Evolutionary conservation across 2,329 filamentous ascomycete genomes (phyloP).

Genomic region (Neonectria sp.): DNA sequence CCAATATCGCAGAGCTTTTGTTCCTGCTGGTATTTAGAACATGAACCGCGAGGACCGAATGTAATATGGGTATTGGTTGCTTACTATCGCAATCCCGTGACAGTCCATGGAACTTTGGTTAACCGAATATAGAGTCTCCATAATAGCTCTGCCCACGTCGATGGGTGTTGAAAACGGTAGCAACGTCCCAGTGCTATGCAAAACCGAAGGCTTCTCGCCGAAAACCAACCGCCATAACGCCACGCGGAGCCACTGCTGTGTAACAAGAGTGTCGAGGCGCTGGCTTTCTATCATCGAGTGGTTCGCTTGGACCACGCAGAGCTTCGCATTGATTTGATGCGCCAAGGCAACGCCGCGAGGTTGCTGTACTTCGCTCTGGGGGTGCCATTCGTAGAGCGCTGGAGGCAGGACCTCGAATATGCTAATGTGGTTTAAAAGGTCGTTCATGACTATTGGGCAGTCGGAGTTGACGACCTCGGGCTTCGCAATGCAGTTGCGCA

Average conservation of each 20-base stretch:
- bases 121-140: conserved; percentile 37
- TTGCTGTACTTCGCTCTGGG: conserved; percentile 21
- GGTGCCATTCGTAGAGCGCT: conserved; percentile 42
- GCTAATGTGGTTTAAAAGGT: conserved; percentile 43
- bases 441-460: conserved; percentile 43
- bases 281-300: conserved; percentile 42
- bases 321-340: conserved; percentile 32
- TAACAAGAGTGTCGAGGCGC: conserved; percentile 44
- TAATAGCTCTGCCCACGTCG: conserved; percentile 42
- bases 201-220: conserved; percentile 27
- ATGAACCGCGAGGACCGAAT: not conserved
- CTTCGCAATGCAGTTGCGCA: conserved; percentile 40
- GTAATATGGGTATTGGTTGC: not conserved
- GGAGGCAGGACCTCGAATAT: conserved; percentile 40
- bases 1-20: conserved; percentile 46
- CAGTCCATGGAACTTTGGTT: conserved; percentile 40
- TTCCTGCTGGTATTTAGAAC: conserved; percentile 31
- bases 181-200: conserved; percentile 16
- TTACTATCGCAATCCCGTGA: conserved; percentile 43
- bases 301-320: conserved; percentile 35
- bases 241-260: conserved; percentile 45
- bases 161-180: conserved; percentile 34
- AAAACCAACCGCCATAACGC: conserved; percentile 42
- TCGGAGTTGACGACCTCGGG: conserved; percentile 40
- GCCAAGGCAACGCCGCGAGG: conserved; percentile 32